Evolutionary conservation across 805 yeast genomes (phyloP), one percentile per base, ranked within the genome.

Genomic region (Clavispora santaluciae): DNA sequence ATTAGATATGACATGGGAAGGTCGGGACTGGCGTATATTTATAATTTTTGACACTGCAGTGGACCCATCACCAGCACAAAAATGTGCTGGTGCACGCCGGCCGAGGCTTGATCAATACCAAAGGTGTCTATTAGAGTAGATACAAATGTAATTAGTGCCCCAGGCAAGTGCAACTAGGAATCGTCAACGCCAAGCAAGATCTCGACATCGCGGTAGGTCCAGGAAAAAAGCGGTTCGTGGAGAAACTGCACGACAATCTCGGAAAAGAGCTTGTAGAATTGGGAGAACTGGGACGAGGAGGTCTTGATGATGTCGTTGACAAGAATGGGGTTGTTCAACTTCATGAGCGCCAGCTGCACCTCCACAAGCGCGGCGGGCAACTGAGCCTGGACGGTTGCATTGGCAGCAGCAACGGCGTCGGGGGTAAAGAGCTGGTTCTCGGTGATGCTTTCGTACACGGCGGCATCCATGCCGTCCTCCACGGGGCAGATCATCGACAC

Each of bases 401-500:
- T 73, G 4, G 77, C 73, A 1, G 59, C 60, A 16, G 57, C 55
- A 18, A 83, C 61, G 6, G 66, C 61, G 28, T 71, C 72, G 20
- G 63, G 50, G 20, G 68, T 67, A 59, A 79, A 79, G 10, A 78
- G 53, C 48, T 76, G 74, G 55, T 83, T 83, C 48, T 83, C 89
- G 3, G 63, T 60, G 13, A 83, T 72, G 1, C 90, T 83, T 42
- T 78, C 66, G 57, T 85, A 86, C 54, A 83, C 70, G 17, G 78
- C 72, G 22, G 76, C 78, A 39, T 83, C 81, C 45, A 76, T 76
- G 40, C 68, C 64, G 21, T 79, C 78, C 17, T 64, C 71, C 15
- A 82, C 59, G 11, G 85, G 83, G 58, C 77, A 80, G n/a, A 85
- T 81, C 83, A 84, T 79, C 52, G 81, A 81, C 43, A 83, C 67